Conservation (phyloP, 78 protist genomes). For the Protostelium mycophagum region DNA sequence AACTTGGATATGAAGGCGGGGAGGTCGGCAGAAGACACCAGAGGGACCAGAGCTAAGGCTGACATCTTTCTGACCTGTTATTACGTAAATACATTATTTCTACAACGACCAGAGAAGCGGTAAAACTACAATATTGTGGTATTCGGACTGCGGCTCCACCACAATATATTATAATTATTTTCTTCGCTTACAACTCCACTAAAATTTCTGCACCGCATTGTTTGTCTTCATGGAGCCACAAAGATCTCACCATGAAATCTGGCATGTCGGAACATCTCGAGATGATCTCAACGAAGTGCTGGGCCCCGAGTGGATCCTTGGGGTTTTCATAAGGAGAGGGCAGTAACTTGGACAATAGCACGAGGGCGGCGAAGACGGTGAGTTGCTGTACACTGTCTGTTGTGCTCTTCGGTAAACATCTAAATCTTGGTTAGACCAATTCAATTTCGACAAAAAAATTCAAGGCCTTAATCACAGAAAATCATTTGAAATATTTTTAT, state of each 20-base stretch:
- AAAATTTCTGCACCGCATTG: no score
- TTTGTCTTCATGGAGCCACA: no score
- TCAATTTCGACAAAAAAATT: no score
- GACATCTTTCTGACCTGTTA: slow-evolving; percentile 29
- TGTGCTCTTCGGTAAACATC: background rate
- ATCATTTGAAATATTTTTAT: no score
- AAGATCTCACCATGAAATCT: slow-evolving; percentile 34
- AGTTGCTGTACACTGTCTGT: slow-evolving; percentile 30
- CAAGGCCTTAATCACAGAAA: no score
- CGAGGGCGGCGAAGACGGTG: slow-evolving; percentile 30
- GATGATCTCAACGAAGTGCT: slow-evolving; percentile 33
- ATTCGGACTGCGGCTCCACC: no score
- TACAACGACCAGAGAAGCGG: no score
- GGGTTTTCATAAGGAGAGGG: slow-evolving; percentile 49
- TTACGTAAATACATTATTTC: background rate
- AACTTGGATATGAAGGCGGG: slow-evolving; percentile 14
- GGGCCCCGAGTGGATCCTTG: slow-evolving; percentile 41
- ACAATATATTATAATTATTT: no score
- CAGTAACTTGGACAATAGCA: slow-evolving; percentile 31
- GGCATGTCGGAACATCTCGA: slow-evolving; percentile 52
- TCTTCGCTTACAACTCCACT: no score
- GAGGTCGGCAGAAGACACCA: slow-evolving; percentile 39
- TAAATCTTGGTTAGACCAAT: no score
- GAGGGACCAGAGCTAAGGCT: slow-evolving; percentile 52
- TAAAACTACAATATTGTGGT: no score